A percentile compares a stretch with the other conserved stretches of the same genome.
Conservation (phyloP, 805 yeast genomes). For the Isabelozyma rhagii region DNA sequence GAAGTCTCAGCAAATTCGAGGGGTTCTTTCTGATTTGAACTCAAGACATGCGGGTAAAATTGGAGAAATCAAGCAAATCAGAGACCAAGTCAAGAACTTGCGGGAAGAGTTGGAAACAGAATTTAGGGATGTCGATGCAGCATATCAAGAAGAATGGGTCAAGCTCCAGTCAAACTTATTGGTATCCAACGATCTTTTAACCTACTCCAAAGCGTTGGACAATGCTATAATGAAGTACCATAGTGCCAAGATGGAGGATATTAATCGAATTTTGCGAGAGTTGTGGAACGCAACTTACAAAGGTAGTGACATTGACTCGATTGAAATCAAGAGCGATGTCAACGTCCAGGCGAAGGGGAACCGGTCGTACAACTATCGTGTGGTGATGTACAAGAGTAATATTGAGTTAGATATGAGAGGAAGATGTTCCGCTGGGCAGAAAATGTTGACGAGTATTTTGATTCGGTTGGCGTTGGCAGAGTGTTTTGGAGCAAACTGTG, state of each 20-base stretch:
- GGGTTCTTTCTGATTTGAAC: constrained; percentile 51
- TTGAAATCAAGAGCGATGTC: constrained; percentile 79
- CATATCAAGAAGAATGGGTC: constrained; percentile 68
- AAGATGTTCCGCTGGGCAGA: constrained; percentile 96
- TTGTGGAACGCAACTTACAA: constrained; percentile 92
- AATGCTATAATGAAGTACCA: constrained; percentile 93
- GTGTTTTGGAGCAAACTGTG: constrained; percentile 92
- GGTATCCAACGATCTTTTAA: constrained; percentile 75
- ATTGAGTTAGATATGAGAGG: constrained; percentile 97
- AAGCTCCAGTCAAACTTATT: constrained; percentile 71
- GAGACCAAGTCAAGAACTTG: constrained; percentile 60
- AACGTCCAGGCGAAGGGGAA: constrained; percentile 47
- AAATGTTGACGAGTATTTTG: constrained; percentile 87
- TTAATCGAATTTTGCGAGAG: constrained; percentile 83
- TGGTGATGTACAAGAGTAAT: constrained; percentile 90
- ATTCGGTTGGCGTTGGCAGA: constrained; percentile 91
- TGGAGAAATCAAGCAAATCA: constrained; percentile 84
- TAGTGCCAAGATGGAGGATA: constrained; percentile 86
- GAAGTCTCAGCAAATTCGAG: constrained; percentile 49
- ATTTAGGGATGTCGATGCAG: constrained; percentile 61
- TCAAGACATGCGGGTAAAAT: constrained; percentile 67
- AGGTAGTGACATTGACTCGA: constrained; percentile 93
- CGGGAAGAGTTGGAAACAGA: constrained; percentile 65
- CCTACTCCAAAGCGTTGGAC: constrained; percentile 83
- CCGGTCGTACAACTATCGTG: constrained; percentile 84